Conservation (phyloP, 2,329 filamentous ascomycete species). For the Colletotrichum sp. region DNA sequence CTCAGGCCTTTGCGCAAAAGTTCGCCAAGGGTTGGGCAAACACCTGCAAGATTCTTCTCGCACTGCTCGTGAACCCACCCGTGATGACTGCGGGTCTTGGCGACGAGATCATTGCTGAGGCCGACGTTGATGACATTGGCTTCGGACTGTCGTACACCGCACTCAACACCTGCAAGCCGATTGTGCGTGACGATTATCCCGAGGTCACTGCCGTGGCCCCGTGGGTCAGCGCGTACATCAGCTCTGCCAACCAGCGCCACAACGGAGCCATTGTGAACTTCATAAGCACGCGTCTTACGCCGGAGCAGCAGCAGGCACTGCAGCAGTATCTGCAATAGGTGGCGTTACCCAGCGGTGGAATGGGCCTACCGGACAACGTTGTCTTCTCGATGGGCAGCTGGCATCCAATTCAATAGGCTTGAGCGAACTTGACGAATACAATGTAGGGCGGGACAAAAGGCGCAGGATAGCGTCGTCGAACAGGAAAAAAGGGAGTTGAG, state of each 20-base stretch:
- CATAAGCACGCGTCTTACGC: slow-evolving; percentile 72
- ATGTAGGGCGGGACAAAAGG: not conserved
- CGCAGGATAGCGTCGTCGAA: not conserved
- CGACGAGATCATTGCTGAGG: slow-evolving; percentile 81
- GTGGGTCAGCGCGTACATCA: slow-evolving; percentile 84
- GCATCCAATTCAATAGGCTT: not conserved
- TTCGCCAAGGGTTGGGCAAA: slow-evolving; percentile 91
- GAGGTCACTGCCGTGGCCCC: slow-evolving; percentile 81
- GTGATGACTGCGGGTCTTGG: slow-evolving; percentile 66
- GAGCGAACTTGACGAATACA: not conserved
- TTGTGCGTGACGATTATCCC: slow-evolving; percentile 80
- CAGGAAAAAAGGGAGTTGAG: not conserved
- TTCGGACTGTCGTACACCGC: slow-evolving; percentile 96
- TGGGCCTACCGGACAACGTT: slow-evolving; percentile 2
- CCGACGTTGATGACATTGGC: slow-evolving; percentile 91
- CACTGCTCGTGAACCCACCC: slow-evolving; percentile 88
- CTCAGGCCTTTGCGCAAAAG: slow-evolving; percentile 78
- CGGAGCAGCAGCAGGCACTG: slow-evolving; percentile 61
- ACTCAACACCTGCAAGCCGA: slow-evolving; percentile 85
- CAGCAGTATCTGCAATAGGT: slow-evolving; percentile 53
- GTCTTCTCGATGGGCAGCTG: slow-evolving; percentile 11
- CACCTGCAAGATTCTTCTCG: slow-evolving; percentile 87
- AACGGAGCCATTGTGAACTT: slow-evolving; percentile 73
- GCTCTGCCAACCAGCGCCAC: slow-evolving; percentile 76
- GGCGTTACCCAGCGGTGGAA: not conserved